A percentile compares a stretch with the other conserved stretches of the same genome.
phyloP scores from a whole-genome alignment of 805 yeast species.

The Lachancea kluyveri region DNA sequence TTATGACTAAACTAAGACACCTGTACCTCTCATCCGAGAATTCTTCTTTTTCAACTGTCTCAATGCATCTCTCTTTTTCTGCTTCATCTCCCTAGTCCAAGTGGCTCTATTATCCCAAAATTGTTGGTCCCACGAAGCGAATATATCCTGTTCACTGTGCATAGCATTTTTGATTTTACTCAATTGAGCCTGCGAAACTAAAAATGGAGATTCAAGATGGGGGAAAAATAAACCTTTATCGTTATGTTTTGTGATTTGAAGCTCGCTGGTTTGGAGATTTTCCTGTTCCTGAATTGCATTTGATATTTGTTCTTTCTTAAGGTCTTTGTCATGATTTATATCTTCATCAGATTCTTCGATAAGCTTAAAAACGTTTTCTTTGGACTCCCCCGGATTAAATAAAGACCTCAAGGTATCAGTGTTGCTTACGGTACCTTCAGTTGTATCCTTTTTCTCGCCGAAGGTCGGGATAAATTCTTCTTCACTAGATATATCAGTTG shows the following conservation, averaged over 20 bases:
- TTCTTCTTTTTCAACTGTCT: constrained; percentile 48
- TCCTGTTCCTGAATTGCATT: constrained; percentile 13
- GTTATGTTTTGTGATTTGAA: constrained; percentile 20
- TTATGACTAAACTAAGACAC: constrained; percentile 1
- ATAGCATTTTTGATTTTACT: constrained; percentile 38
- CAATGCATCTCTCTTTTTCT: constrained; percentile 66
- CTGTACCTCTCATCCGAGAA: constrained; percentile 2
- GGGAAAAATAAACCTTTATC: constrained; percentile 66
- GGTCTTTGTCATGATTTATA: constrained; percentile 33
- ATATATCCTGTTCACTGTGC: constrained; percentile 28
- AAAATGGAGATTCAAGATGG: constrained; percentile 80
- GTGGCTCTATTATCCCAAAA: constrained; percentile 83
- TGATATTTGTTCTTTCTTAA: constrained; percentile 16
- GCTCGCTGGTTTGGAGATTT: constrained; percentile 6
- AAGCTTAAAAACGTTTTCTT: constrained; percentile 36
- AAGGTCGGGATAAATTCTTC: constrained; percentile 54
- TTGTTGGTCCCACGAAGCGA: constrained; percentile 58
- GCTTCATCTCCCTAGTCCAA: constrained; percentile 67
- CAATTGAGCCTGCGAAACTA: constrained; percentile 78
- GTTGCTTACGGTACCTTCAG: constrained; percentile 32
- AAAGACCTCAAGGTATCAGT: constrained; percentile 61
- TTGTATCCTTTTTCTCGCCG: constrained; percentile 25
- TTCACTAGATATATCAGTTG: constrained; percentile 4
- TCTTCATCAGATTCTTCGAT: constrained; percentile 43
- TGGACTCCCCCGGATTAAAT: constrained; percentile 40